phyloP scores from a whole-genome alignment of 1,139 yeast genomes.

The Geotrichum aggregatum region DNA sequence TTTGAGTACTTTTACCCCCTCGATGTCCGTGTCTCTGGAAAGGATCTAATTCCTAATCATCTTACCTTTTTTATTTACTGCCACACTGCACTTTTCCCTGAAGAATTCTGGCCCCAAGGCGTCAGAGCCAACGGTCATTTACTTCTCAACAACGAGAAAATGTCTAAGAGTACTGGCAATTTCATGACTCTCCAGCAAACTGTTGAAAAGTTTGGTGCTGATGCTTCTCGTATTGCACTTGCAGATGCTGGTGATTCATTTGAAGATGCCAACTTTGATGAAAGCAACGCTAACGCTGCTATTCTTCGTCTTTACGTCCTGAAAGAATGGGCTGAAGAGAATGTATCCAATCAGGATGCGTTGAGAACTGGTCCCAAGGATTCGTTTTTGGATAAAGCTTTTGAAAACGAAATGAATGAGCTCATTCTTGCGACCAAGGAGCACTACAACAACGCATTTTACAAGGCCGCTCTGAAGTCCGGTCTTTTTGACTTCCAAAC shows the following conservation, averaged over 20 bases:
- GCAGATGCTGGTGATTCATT: slow-evolving; percentile 98
- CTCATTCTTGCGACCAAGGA: slow-evolving; percentile 69
- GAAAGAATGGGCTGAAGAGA: slow-evolving; percentile 93
- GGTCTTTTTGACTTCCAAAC: slow-evolving; percentile 94
- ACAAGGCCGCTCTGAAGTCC: slow-evolving; percentile 81
- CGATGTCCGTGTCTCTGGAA: slow-evolving; percentile 88
- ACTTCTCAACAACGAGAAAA: slow-evolving; percentile 90
- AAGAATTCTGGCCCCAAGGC: slow-evolving; percentile 88
- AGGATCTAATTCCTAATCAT: slow-evolving; percentile 96
- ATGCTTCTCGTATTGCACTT: slow-evolving; percentile 92
- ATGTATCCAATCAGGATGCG: slow-evolving; percentile 48
- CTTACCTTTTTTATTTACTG: slow-evolving; percentile 90
- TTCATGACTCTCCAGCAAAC: slow-evolving; percentile 86
- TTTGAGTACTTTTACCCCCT: slow-evolving; percentile 94
- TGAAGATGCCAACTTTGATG: slow-evolving; percentile 98
- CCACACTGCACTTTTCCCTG: slow-evolving; percentile 90
- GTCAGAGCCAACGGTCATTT: slow-evolving; percentile 94
- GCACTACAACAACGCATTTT: slow-evolving; percentile 67
- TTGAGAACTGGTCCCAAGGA: slow-evolving; percentile 66
- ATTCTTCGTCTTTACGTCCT: slow-evolving; percentile 86
- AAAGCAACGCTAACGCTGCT: slow-evolving; percentile 94
- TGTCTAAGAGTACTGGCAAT: slow-evolving; percentile 98
- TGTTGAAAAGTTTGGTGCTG: slow-evolving; percentile 90
- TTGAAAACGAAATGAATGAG: slow-evolving; percentile 88
- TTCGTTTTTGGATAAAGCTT: slow-evolving; percentile 78